A percentile compares a stretch with the other conserved stretches of the same genome.
phyloP scores from a whole-genome alignment of 805 yeast genomes.

The Saturnispora dispora region DNA sequence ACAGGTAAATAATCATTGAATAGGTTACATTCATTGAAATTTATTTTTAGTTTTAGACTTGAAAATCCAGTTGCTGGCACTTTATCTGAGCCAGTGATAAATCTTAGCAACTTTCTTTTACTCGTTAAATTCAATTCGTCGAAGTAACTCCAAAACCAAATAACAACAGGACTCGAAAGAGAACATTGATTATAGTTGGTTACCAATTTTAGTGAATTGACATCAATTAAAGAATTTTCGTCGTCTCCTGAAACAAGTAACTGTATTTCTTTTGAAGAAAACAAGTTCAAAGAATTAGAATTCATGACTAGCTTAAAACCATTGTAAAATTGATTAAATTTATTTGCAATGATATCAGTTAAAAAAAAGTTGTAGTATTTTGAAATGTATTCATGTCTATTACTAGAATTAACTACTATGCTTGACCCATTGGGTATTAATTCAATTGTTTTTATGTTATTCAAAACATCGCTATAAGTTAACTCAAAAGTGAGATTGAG shows the following conservation, averaged over 20 bases:
- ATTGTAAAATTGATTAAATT: slow-evolving; percentile 47
- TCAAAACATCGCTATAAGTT: slow-evolving; percentile 43
- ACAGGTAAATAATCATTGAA: slow-evolving; percentile 55
- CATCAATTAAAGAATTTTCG: slow-evolving; percentile 42
- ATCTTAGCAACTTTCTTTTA: slow-evolving; percentile 58
- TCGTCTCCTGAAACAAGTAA: slow-evolving; percentile 71
- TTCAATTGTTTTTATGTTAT: slow-evolving; percentile 35
- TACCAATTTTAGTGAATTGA: slow-evolving; percentile 55
- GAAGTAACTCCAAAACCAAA: slow-evolving; percentile 87
- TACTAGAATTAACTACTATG: slow-evolving; percentile 46
- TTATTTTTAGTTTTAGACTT: slow-evolving; percentile 61
- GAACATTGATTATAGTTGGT: slow-evolving; percentile 69
- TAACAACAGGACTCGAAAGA: slow-evolving; percentile 31
- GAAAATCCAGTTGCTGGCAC: slow-evolving; percentile 90
- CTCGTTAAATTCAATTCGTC: slow-evolving; percentile 32
- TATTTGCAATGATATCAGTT: slow-evolving; percentile 41
- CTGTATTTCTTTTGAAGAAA: slow-evolving; percentile 76
- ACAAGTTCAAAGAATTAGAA: slow-evolving; percentile 70
- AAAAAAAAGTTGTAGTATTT: slow-evolving; percentile 55
- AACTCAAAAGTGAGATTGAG: slow-evolving; percentile 54
- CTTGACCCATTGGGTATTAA: slow-evolving; percentile 51
- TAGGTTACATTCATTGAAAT: slow-evolving; percentile 29
- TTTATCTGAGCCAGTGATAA: slow-evolving; percentile 86
- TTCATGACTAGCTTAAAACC: slow-evolving; percentile 77
- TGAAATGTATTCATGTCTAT: slow-evolving; percentile 52